Base-by-base conservation (phyloP, 768 basidiomycete species). In the Tricholoma bakamatsutake region DNA sequence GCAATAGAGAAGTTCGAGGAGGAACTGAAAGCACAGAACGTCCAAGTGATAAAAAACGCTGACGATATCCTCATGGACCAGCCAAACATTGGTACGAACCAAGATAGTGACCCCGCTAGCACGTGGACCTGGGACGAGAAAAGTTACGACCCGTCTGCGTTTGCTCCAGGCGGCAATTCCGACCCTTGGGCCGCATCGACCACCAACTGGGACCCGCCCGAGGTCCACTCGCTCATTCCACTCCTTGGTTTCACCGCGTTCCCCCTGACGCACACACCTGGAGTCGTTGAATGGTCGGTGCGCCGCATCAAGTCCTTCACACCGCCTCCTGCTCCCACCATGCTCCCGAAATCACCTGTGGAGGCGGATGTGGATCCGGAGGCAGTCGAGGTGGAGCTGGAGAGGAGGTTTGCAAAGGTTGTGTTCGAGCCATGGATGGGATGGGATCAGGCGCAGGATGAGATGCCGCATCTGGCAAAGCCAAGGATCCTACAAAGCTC, bases 251-350 rank as follows among this genome's bases (percentile, higher is more conserved):
- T 81, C 2, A 81, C 79, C 11, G 65, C 69, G 5, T 67, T 89
- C 34, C 81, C 86, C 0, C 61, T 79, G 52, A 87, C 87, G 0
- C 87, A 89, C 61, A 77, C 74, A 5, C 74, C 83, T 1, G 86
- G 85, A 8, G 68, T 88, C 48, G 80, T 87, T 52, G 88, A 90
- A 68, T 76, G 72, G 33, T 84, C 84, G 1, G 79, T 84, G 53
- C 76, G 88, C 10, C 76, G 78, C 31, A 71, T 90, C 65, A 73
- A 76, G 53, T 68, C 76, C 9, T 65, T 85, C 58, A 61, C 70
- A 1, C 66, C 71, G 8, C 80, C 80, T 2, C 66, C 71, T 12
- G 56, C 63, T 8, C 50, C 66, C 12, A 58, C 56, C 53, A 67
- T 59, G 12, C 63, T 65, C 4, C 70, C 67, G 3, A 62, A 61